Base-by-base conservation (phyloP, 2,329 filamentous ascomycete species). In the Coleophoma eucalyptorum region DNA sequence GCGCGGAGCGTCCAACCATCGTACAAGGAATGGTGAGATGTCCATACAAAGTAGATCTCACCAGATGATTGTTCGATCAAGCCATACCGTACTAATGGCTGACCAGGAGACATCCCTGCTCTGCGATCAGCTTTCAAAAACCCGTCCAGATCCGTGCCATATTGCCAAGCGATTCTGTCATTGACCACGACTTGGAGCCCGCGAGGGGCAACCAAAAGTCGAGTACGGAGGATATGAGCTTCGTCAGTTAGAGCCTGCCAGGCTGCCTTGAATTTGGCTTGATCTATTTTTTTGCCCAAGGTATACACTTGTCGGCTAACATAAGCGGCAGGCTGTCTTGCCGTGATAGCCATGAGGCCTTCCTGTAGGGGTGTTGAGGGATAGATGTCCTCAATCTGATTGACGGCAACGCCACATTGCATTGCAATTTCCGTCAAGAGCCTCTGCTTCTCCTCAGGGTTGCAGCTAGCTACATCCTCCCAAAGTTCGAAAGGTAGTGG, bases 181-280 rank as follows among this genome's bases (percentile, higher is more conserved):
- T 49, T 31, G 5, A 56, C 18, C 13, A 59, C 55, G 34, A 55
- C 53, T 35, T 59, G 57, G 13, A 50, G 16, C 20, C 42, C 42
- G 10, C 31, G 42, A 31, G 21, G 42, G 5, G 42, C 42, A 44
- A 44, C 42, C n/a, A 44, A 44, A 2, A 44, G 42, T 44, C 42
- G 42, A 11, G 42, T 44, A 4, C 42, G 42, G 13, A 44, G 42
- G 26, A 44, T 44, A 31, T 44, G 42, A 44, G 42, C 42, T 44
- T 44, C 42, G 16, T 33, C 42, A n/a, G 42, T 32, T 20, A 44
- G 31, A 44, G 42, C 20, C 5, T 44, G 42, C 42, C 42, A 44
- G 42, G 42, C 42, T 44, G 19, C 42, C 13, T 44, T 32, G 15
- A 44, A 44, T 26, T 31, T 44, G 42, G 26, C 21, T 12, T 26